Base-by-base conservation (phyloP, 2,329 filamentous ascomycete genomes). In the Colletotrichum spinosum region DNA sequence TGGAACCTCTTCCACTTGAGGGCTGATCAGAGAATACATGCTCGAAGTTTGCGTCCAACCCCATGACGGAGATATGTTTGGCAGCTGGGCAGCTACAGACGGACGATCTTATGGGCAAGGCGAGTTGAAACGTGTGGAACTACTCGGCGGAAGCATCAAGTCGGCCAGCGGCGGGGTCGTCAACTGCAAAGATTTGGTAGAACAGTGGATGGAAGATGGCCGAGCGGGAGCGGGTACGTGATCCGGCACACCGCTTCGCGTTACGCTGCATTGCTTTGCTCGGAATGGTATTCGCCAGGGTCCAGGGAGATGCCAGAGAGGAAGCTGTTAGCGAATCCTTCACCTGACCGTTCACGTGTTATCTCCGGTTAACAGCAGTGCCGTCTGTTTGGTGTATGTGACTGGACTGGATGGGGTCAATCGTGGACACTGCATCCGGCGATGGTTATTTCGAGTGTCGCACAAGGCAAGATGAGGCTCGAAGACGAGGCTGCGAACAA, bases 261-360 rank as follows among this genome's bases (percentile, higher is more conserved):
- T 41, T 17, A 51, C 38, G 56, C 37, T 13, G 13, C 42, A n/a
- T 52, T 59, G 37, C 37, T 48, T 61, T 25, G 25, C 25, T 25
- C 25, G 25, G 25, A 25, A 25, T 25, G 25, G 25, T 25, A 25
- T 5, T 25, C 25, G 25, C 25, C 25, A 25, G 4, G 25, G 25
- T 25, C 25, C 25, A 25, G 25, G 25, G 25, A 25, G 25, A 25
- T 25, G 25, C 25, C 25, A 25, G 25, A 25, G 25, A 51, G 39
- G 54, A 61, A 38, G n/a, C n/a, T 17, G 49, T 51, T 42, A 15
- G 44, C 37, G 39, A 51, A 46, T 48, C 41, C 58, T 65, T 42
- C 58, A 61, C 57, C 57, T 61, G 62, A 65, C 57, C 60, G 38
- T 33, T 65, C 62, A 65, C 62, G 62, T 65, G 62, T 39, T 17